Conservation (phyloP, 495 filamentous ascomycete genomes). For the Amphirosellinia nigrospora region DNA sequence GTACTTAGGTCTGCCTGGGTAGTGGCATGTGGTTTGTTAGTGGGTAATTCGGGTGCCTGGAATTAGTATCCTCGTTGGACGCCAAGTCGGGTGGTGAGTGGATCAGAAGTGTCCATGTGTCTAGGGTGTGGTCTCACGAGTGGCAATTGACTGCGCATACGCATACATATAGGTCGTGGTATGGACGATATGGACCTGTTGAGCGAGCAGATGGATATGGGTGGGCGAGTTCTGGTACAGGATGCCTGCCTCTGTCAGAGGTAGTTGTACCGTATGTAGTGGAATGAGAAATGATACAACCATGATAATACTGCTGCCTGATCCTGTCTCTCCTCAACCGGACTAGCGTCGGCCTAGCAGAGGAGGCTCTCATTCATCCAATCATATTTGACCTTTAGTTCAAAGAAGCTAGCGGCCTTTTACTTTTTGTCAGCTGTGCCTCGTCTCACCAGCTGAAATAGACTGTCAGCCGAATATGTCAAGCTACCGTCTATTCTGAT, state of each 20-base stretch:
- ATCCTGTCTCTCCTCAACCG: not conserved
- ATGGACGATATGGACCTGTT: not conserved
- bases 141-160: not conserved
- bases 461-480: no score
- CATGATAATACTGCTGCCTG: constrained; percentile 22
- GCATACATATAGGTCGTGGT: not conserved
- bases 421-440: not conserved
- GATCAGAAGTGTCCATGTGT: not conserved
- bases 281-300: not conserved
- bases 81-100: constrained; percentile 11
- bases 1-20: no score
- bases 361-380: not conserved
- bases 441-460: not conserved
- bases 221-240: not conserved
- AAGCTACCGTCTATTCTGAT: not conserved
- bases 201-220: not conserved
- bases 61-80: not conserved
- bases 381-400: no score
- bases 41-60: constrained; percentile 26
- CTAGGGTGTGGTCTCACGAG: not conserved
- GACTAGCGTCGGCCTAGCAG: not conserved
- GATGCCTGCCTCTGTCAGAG: not conserved
- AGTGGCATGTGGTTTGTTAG: constrained; percentile 4
- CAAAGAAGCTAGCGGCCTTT: not conserved
- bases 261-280: not conserved